Evolutionary conservation across 1,139 yeast genomes (phyloP).

Genomic region (Yamadazyma atlantica): DNA sequence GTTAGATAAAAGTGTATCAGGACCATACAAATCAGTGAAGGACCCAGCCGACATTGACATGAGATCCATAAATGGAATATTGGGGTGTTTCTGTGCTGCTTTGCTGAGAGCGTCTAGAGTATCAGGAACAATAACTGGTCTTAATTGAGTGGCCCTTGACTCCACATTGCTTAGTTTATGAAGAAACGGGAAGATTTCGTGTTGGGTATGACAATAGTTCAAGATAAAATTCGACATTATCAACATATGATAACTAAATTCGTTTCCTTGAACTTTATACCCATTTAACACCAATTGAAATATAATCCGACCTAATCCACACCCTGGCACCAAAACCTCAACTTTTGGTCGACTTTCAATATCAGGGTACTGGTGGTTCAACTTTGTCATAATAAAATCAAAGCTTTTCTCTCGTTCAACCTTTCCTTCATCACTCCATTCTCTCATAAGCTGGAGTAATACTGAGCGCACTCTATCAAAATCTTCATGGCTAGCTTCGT

Average conservation of each 20-base stretch:
- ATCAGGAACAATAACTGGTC: conserved; percentile 55
- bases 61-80: conserved; percentile 47
- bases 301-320: conserved; percentile 81
- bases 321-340: conserved; percentile 72
- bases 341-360: conserved; percentile 34
- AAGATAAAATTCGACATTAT: conserved; percentile 64
- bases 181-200: conserved; percentile 53
- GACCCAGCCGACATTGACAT: conserved; percentile 84
- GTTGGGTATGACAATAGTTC: conserved; percentile 47
- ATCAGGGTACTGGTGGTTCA: conserved; percentile 45
- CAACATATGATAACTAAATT: conserved; percentile 80
- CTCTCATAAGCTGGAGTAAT: conserved; percentile 65
- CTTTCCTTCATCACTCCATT: conserved; percentile 70
- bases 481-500: conserved; percentile 42
- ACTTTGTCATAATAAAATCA: conserved; percentile 44
- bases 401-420: conserved; percentile 51
- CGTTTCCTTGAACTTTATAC: conserved; percentile 81
- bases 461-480: conserved; percentile 63
- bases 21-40: conserved; percentile 74
- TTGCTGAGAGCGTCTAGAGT: conserved; percentile 39
- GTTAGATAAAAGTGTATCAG: conserved; percentile 18
- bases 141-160: conserved; percentile 43
- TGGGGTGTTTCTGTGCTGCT: conserved; percentile 28
- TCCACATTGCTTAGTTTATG: conserved; percentile 51
- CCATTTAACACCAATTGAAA: conserved; percentile 68